A percentile compares a stretch with the other conserved stretches of the same genome.
Evolutionary conservation across 148 eudicot species (phyloP).

Genomic region (Salicornia ramosissima): DNA sequence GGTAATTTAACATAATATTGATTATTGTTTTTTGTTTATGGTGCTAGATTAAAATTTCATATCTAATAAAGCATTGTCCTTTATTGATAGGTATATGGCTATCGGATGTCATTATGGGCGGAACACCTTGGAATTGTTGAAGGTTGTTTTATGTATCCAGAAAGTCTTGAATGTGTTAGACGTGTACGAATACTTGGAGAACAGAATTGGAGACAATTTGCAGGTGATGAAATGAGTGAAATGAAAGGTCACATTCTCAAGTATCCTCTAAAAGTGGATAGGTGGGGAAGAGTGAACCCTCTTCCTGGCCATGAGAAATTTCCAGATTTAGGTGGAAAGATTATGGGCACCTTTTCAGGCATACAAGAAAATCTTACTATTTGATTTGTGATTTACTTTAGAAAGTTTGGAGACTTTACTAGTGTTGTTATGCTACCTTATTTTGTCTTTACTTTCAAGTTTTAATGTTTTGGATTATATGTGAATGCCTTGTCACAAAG

Average conservation of each 20-base stretch:
- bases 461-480: too few relatives aligned
- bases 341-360: slow-evolving; percentile 56
- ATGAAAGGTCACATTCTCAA: slow-evolving; percentile 74
- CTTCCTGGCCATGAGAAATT: slow-evolving; percentile 63
- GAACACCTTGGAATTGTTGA: slow-evolving; percentile 66
- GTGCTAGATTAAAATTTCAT: too few relatives aligned
- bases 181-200: slow-evolving; percentile 52
- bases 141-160: slow-evolving; percentile 49
- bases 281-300: slow-evolving; percentile 60
- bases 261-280: slow-evolving; percentile 78
- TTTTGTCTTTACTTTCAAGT: too few relatives aligned
- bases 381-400: too few relatives aligned
- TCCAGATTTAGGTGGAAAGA: slow-evolving; percentile 73
- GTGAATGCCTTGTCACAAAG: too few relatives aligned
- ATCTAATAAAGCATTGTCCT: not conserved
- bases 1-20: slow-evolving; percentile 29
- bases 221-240: slow-evolving; percentile 43
- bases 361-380: slow-evolving; percentile 81
- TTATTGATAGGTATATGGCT: slow-evolving; percentile 55
- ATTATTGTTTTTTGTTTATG: too few relatives aligned
- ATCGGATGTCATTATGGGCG: slow-evolving; percentile 88
- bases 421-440: too few relatives aligned
- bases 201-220: slow-evolving; percentile 68
- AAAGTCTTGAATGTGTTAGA: slow-evolving; percentile 64
- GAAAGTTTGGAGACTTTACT: too few relatives aligned